Evolutionary conservation across 768 basidiomycete species (phyloP).

Genomic region (Boletellus ananas): DNA sequence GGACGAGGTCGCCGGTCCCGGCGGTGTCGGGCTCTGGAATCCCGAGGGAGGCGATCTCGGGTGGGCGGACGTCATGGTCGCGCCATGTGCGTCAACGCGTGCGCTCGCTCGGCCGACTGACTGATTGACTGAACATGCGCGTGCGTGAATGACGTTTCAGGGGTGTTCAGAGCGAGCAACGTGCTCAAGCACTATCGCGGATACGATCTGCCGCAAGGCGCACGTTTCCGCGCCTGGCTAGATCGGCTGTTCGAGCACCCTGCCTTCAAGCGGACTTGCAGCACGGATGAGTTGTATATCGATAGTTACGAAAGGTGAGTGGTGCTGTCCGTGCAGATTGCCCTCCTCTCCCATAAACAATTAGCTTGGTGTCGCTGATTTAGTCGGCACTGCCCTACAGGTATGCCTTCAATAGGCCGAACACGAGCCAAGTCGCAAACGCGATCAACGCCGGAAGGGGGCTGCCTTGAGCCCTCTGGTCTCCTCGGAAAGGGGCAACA

Average conservation of each 20-base stretch:
- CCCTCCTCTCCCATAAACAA: no score
- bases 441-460: slow-evolving; percentile 67
- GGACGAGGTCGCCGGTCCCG: slow-evolving; percentile 39
- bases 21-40: slow-evolving; percentile 55
- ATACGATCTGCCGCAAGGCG: slow-evolving; percentile 50
- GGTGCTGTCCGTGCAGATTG: not conserved
- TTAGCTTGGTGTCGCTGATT: no score
- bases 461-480: slow-evolving; percentile 46
- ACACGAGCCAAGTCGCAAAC: slow-evolving; percentile 72
- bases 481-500: not conserved
- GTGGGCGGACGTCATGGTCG: slow-evolving; percentile 64
- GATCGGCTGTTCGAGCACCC: slow-evolving; percentile 54
- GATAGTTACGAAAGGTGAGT: slow-evolving; percentile 68
- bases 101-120: not conserved
- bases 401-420: slow-evolving; percentile 73
- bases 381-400: slow-evolving; percentile 30
- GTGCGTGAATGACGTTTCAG: slow-evolving; percentile 30
- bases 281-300: slow-evolving; percentile 60
- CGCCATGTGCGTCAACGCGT: slow-evolving; percentile 52
- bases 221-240: slow-evolving; percentile 51
- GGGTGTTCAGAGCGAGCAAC: slow-evolving; percentile 63
- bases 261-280: slow-evolving; percentile 64
- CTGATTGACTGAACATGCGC: no score
- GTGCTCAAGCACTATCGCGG: slow-evolving; percentile 67
- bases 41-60: slow-evolving; percentile 50